Percentiles rank a stretch among this genome's conserved stretches.
phyloP scores from a whole-genome alignment of 768 basidiomycete genomes.

The Suillus alpinus region DNA sequence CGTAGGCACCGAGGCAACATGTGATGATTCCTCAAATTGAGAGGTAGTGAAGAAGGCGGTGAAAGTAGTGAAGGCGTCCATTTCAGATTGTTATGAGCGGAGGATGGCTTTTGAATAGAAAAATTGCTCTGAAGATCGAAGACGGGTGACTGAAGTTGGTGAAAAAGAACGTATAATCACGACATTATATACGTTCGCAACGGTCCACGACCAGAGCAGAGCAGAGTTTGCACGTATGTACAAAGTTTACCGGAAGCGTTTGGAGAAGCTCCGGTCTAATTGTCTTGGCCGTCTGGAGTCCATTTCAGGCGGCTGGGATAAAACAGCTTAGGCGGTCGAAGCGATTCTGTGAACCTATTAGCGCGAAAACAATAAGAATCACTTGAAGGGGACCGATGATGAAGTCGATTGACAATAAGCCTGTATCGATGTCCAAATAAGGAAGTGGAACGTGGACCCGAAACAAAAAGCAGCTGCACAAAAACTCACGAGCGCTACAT shows the following conservation, averaged over 20 bases:
- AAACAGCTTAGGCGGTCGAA: neutral
- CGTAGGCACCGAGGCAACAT: conserved; percentile 2
- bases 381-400: neutral
- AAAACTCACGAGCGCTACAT: neutral
- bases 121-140: conserved; percentile 7
- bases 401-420: neutral
- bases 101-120: neutral
- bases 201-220: neutral
- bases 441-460: neutral
- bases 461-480: neutral
- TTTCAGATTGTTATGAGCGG: neutral
- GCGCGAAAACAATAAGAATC: neutral
- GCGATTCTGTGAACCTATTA: neutral
- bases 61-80: conserved; percentile 9
- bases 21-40: conserved; percentile 5
- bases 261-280: neutral
- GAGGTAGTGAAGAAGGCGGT: neutral
- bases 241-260: conserved; percentile 1
- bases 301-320: neutral
- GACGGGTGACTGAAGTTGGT: neutral
- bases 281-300: neutral
- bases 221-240: neutral
- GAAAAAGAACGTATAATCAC: neutral
- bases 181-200: neutral
- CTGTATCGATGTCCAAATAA: neutral